Evolutionary conservation across 140 eudicot species (phyloP).

Genomic region (Flaveria floridana): DNA sequence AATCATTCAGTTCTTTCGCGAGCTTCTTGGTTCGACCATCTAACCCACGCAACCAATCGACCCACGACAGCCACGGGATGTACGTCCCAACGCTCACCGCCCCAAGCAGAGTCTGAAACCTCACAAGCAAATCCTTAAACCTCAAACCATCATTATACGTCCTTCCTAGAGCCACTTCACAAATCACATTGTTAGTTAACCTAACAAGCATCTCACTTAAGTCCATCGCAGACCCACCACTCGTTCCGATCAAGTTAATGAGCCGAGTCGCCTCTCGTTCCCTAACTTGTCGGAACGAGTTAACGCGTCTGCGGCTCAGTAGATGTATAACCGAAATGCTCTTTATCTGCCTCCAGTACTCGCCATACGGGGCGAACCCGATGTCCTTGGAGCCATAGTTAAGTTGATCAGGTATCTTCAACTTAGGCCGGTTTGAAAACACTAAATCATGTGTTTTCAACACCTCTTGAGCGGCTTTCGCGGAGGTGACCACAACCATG

Average conservation of each 20-base stretch:
- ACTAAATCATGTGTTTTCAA: slow-evolving; percentile 38
- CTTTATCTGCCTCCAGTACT: slow-evolving; percentile 32
- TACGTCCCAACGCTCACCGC: slow-evolving; percentile 24
- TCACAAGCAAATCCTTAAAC: slow-evolving; percentile 17
- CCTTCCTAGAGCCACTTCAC: slow-evolving; percentile 31
- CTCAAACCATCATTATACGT: slow-evolving; percentile 13
- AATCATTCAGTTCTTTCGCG: slow-evolving; percentile 3
- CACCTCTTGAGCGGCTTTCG: slow-evolving; percentile 28
- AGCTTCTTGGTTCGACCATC: neutral
- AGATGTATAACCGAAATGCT: slow-evolving; percentile 22
- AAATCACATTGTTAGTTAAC: slow-evolving; percentile 23
- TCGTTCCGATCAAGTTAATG: neutral
- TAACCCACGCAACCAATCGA: slow-evolving; percentile 27
- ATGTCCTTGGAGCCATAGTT: slow-evolving; percentile 19
- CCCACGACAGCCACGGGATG: slow-evolving; percentile 38
- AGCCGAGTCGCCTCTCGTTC: slow-evolving; percentile 18
- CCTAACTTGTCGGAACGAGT: slow-evolving; percentile 23
- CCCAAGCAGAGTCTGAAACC: slow-evolving; percentile 13
- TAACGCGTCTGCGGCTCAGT: slow-evolving; percentile 11
- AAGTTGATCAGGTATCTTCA: slow-evolving; percentile 3
- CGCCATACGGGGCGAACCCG: slow-evolving; percentile 30
- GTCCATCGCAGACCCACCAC: neutral
- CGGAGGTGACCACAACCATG: slow-evolving; percentile 30
- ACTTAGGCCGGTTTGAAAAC: slow-evolving; percentile 19
- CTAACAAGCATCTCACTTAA: slow-evolving; percentile 10